A percentile compares a stretch with the other conserved stretches of the same genome.
Conservation (phyloP, 2,329 filamentous ascomycete genomes). For the Exophiala sp. region DNA sequence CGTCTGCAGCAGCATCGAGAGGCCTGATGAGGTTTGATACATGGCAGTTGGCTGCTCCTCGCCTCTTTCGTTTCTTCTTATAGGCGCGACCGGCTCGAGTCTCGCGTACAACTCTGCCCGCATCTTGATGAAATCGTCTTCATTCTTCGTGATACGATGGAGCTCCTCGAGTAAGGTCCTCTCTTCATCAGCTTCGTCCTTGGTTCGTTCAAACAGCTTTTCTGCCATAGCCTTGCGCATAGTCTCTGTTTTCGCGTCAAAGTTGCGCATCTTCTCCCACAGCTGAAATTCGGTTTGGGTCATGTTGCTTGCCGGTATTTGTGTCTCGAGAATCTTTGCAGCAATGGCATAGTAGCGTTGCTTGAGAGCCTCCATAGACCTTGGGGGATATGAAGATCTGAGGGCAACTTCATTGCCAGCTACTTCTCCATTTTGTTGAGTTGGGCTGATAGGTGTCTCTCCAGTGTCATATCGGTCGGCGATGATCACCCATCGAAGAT, state of each 20-base stretch:
- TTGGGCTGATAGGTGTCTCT: slow-evolving; percentile 12
- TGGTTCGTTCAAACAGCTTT: slow-evolving; percentile 71
- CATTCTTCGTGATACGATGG: slow-evolving; percentile 82
- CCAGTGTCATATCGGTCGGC: slow-evolving; percentile 82
- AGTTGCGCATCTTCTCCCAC: slow-evolving; percentile 82
- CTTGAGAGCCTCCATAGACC: slow-evolving; percentile 88
- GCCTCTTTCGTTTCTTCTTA: slow-evolving; percentile 54
- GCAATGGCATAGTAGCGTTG: slow-evolving; percentile 84
- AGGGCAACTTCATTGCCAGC: slow-evolving; percentile 23
- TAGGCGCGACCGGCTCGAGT: slow-evolving; percentile 76
- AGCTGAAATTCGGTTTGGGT: slow-evolving; percentile 75
- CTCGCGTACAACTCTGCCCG: slow-evolving; percentile 81
- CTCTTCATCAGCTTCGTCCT: slow-evolving; percentile 89
- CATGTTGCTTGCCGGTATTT: slow-evolving; percentile 83
- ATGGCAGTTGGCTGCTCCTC: slow-evolving; percentile 42
- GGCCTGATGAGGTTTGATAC: slow-evolving; percentile 76
- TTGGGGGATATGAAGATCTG: slow-evolving; percentile 38
- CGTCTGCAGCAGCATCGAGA: slow-evolving; percentile 76
- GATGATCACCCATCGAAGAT: slow-evolving; percentile 86
- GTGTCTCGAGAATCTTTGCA: slow-evolving; percentile 73
- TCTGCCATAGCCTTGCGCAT: slow-evolving; percentile 81
- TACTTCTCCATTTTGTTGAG: slow-evolving; percentile 35
- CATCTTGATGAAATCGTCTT: slow-evolving; percentile 82
- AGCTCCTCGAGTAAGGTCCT: slow-evolving; percentile 84
- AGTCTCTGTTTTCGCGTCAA: slow-evolving; percentile 75